Evolutionary conservation across 768 basidiomycete species (phyloP).

Genomic region (Harrya chromipes): DNA sequence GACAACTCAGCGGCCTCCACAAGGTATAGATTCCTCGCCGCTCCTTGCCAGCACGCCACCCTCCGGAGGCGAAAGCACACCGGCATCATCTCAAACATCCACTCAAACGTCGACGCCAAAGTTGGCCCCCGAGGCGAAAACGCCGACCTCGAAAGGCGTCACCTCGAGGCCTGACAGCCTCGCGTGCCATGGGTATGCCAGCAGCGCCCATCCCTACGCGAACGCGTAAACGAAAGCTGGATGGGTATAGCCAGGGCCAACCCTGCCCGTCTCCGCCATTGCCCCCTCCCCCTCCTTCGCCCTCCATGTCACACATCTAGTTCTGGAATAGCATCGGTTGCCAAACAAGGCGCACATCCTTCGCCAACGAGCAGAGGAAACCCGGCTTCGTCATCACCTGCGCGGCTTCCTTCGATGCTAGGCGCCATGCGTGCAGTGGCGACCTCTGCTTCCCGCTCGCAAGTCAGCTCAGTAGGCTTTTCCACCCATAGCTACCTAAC

Average conservation of each 20-base stretch:
- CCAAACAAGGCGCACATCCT: conserved; percentile 2
- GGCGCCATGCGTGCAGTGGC: conserved; percentile 12
- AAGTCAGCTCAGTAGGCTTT: not conserved
- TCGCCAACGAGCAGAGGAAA: conserved; percentile 5
- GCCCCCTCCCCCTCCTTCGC: conserved; percentile 14
- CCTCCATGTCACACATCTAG: conserved; percentile 5
- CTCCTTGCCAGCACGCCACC: conserved; percentile 17
- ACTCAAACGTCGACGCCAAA: not conserved
- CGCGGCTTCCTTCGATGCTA: conserved; percentile 25
- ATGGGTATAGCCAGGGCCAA: conserved; percentile 15
- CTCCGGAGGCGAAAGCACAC: conserved; percentile 9
- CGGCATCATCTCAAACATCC: conserved; percentile 9
- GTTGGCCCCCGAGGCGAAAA: not conserved
- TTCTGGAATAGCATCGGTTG: not conserved
- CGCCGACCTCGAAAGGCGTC: conserved; percentile 9
- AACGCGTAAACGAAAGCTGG: conserved; percentile 22
- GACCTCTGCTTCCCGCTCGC: conserved; percentile 3
- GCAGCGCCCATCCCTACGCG: conserved; percentile 14
- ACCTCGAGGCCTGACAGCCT: not conserved
- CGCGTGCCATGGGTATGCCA: conserved; percentile 1
- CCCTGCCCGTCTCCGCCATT: conserved; percentile 2
- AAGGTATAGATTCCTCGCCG: conserved; percentile 11
- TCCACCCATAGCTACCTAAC: not conserved
- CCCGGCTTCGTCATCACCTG: conserved; percentile 1
- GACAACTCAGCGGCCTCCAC: conserved; percentile 17